Conservation (phyloP, 208 protist genomes). For the Crithidia sp. region DNA sequence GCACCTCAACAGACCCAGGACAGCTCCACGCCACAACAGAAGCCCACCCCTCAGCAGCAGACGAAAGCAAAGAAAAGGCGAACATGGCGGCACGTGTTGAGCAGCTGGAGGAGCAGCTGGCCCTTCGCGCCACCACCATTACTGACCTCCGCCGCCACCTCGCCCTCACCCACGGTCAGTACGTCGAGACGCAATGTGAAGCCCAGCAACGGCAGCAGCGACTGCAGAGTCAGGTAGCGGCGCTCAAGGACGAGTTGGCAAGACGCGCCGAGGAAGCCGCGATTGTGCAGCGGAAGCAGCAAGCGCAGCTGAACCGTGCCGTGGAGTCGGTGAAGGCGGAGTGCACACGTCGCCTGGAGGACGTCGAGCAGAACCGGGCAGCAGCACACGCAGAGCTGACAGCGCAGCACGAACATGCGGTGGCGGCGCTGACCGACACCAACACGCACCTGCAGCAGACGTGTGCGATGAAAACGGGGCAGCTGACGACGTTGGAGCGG, state of each 20-base stretch:
- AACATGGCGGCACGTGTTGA: slow-evolving; percentile 27
- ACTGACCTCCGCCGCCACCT: slow-evolving; percentile 61
- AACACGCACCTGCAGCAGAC: slow-evolving; percentile 20
- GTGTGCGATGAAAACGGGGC: slow-evolving; percentile 13
- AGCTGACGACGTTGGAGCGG: slow-evolving; percentile 30
- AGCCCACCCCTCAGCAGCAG: neutral
- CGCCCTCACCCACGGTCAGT: slow-evolving; percentile 41
- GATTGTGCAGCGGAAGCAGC: slow-evolving; percentile 49
- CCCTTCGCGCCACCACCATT: slow-evolving; percentile 52
- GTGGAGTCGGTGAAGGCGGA: slow-evolving; percentile 28
- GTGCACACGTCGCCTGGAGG: slow-evolving; percentile 21
- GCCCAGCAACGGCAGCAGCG: slow-evolving; percentile 25
- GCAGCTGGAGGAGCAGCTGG: slow-evolving; percentile 52
- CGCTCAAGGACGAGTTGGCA: slow-evolving; percentile 81
- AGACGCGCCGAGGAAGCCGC: slow-evolving; percentile 58
- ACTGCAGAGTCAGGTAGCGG: slow-evolving; percentile 54
- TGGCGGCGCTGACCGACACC: slow-evolving; percentile 12
- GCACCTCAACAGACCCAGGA: slow-evolving; percentile 32
- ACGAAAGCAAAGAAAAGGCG: neutral
- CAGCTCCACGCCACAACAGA: neutral
- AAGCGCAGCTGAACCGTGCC: slow-evolving; percentile 34
- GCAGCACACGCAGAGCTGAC: neutral
- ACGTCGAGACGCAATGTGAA: slow-evolving; percentile 28
- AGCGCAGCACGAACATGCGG: neutral
- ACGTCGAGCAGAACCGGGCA: slow-evolving; percentile 9